phyloP scores from a whole-genome alignment of 176 grass and related monocot species.

The Carex scoparia region DNA sequence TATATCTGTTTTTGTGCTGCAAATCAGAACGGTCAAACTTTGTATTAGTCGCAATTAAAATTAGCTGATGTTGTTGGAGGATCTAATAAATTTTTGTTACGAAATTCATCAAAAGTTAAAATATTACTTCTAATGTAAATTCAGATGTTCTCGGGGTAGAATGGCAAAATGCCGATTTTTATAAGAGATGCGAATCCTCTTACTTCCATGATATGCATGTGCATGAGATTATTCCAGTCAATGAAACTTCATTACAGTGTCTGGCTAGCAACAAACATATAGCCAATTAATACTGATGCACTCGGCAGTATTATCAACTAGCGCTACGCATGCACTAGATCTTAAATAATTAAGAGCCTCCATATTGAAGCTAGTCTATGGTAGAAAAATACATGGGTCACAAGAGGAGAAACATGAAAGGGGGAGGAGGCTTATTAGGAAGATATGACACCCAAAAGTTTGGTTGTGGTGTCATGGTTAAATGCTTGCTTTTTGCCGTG shows the following conservation, averaged over 20 bases:
- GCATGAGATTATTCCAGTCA: conserved; percentile 19
- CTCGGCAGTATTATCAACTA: neutral
- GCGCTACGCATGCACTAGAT: neutral
- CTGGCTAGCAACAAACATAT: conserved; percentile 12
- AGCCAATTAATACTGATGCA: neutral
- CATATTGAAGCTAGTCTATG: neutral
- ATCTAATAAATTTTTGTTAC: no score
- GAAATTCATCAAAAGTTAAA: no score
- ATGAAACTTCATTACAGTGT: conserved; percentile 14
- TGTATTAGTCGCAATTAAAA: no score
- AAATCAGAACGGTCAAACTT: no score
- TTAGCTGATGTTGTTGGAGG: no score
- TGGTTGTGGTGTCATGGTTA: conserved; percentile 20
- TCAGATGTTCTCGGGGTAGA: neutral
- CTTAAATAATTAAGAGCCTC: no score
- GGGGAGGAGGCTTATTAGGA: neutral
- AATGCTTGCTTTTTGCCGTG: conserved; percentile 7
- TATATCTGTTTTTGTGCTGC: no score
- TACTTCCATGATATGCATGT: conserved; percentile 19
- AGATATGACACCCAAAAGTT: neutral
- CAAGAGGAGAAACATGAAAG: conserved; percentile 3
- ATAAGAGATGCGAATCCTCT: conserved; percentile 1
- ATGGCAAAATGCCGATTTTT: neutral
- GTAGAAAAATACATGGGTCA: neutral
- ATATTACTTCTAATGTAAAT: neutral